Base-by-base conservation (phyloP, 1,284 basidiomycete species). In the Papiliotrema terrestris region DNA sequence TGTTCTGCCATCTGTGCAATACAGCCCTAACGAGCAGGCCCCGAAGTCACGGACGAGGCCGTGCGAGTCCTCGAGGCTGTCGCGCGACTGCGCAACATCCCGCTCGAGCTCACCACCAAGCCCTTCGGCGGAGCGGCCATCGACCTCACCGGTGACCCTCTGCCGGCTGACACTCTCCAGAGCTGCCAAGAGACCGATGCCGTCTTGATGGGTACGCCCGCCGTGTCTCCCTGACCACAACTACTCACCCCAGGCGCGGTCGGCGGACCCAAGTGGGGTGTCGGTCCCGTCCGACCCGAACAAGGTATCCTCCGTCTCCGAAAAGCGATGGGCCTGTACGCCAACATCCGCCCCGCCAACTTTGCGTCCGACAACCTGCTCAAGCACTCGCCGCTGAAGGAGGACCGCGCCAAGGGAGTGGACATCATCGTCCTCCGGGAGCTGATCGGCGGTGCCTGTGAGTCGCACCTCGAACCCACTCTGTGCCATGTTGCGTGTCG, bases 231-330 rank as follows among this genome's bases (percentile, higher is more conserved):
- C 1, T 29, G 20, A 35, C 20, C 15, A 35, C n/a, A 11, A 37
- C 15, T 2, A 15, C 41, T 49, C 41, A 48, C 15, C 3, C 32
- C 29, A 92, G 94, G 93, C 62, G 88, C 95, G 23, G 91, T 98
- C 62, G 96, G 95, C 60, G 96, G 95, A 19, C 96, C 96, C 36
- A 98, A 98, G 78, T 99, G 96, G 96, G 94, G 93, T 43, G 87
- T 92, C 2, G 86, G 87, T 62, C 88, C 89, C 74, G 85, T 98
- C 51, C 87, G 96, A 57, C 96, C 96, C n/a, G 96, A 99, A 78
- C 86, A 87, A 64, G 95, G 95, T 55, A 83, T 98, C 23, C 86
- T 99, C 29, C 78, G 81, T n/a, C 84, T 99, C 50, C 89, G 96
- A 69, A 98, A 98, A 78, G 85, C 84, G 44, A 86, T 98, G 52